phyloP scores from a whole-genome alignment of 2,329 filamentous ascomycete species.

The Pseudogymnoascus sp. region DNA sequence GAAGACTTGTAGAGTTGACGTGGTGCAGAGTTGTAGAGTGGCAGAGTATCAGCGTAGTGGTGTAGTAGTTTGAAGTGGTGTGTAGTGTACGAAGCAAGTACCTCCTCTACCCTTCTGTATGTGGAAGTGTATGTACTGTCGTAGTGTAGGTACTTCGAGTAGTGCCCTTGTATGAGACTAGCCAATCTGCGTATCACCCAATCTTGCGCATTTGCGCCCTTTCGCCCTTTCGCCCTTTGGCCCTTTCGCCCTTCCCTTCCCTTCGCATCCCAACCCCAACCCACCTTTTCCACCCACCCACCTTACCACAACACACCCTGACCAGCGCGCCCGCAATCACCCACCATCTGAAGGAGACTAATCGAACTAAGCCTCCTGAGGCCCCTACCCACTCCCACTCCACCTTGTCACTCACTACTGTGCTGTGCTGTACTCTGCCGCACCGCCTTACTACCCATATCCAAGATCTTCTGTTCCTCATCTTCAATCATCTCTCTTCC shows the following conservation, averaged over 20 bases:
- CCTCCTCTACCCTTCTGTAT: neutral
- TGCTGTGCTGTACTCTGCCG: conserved; percentile 5
- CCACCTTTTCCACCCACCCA: neutral
- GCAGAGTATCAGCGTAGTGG: neutral
- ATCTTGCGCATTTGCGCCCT: neutral
- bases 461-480: conserved; percentile 6
- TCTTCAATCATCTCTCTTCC: neutral
- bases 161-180: neutral
- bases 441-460: conserved; percentile 7
- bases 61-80: neutral
- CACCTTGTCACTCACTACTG: neutral
- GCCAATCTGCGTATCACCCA: conserved; percentile 7
- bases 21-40: too few species aligned
- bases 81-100: neutral
- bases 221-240: neutral
- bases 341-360: neutral
- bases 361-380: conserved; percentile 4
- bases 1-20: too few species aligned
- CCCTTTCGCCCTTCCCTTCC: neutral
- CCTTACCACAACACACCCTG: neutral
- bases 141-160: neutral
- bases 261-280: neutral
- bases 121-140: neutral
- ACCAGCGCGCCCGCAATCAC: conserved; percentile 4
- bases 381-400: conserved; percentile 5